phyloP scores from a whole-genome alignment of 139 green algal genomes.

The Micromonas commoda region DNA sequence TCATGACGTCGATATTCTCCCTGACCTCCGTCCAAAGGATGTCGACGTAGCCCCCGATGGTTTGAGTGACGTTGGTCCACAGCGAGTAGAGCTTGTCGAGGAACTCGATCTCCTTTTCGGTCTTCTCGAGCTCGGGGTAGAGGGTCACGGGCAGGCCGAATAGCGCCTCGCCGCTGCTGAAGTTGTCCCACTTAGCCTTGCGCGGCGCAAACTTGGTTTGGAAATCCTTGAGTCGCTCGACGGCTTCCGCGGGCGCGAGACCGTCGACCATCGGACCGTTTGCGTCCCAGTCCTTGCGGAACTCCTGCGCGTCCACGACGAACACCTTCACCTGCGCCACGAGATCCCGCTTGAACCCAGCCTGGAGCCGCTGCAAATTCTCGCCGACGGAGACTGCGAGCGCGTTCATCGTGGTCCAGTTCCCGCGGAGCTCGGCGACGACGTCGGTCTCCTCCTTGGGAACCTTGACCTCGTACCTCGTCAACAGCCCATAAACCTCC shows the following conservation, averaged over 20 bases:
- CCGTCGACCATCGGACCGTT: slow-evolving; percentile 32
- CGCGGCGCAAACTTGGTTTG: slow-evolving; percentile 41
- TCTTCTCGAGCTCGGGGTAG: slow-evolving; percentile 59
- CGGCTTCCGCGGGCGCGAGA: slow-evolving; percentile 32
- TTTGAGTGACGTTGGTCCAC: slow-evolving; percentile 57
- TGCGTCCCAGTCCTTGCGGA: slow-evolving; percentile 30
- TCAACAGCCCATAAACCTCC: slow-evolving; percentile 66
- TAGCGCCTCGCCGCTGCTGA: slow-evolving; percentile 72
- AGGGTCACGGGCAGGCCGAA: slow-evolving; percentile 71
- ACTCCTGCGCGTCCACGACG: background rate
- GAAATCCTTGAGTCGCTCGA: slow-evolving; percentile 42
- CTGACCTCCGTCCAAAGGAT: slow-evolving; percentile 76
- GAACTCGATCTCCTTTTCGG: slow-evolving; percentile 59
- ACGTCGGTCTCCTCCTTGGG: slow-evolving; percentile 4
- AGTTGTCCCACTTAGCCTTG: slow-evolving; percentile 51
- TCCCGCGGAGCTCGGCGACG: background rate
- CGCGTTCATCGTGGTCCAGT: slow-evolving; percentile 43
- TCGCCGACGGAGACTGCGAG: slow-evolving; percentile 55
- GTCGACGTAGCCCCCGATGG: slow-evolving; percentile 51
- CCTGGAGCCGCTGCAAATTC: slow-evolving; percentile 56
- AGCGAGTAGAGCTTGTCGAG: slow-evolving; percentile 64
- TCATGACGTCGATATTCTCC: slow-evolving; percentile 55
- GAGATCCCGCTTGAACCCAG: slow-evolving; percentile 59
- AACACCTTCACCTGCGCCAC: slow-evolving; percentile 54
- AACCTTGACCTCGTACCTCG: slow-evolving; percentile 44